Evolutionary conservation across 192 early-diverging fungal genomes (phyloP).

Genomic region (Coemansia guatemalensis): DNA sequence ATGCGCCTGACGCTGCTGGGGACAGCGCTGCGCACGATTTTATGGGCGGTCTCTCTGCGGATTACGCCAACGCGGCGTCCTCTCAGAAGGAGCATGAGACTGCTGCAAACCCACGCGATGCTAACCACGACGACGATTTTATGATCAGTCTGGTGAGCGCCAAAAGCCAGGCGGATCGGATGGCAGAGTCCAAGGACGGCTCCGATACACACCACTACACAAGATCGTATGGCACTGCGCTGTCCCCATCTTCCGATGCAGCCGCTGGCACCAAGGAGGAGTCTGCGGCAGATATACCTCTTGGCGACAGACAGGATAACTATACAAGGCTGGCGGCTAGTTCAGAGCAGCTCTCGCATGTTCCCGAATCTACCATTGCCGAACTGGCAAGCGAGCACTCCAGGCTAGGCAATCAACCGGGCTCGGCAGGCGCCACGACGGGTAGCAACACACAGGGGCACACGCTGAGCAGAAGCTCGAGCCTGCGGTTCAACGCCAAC

Average conservation of each 20-base stretch:
- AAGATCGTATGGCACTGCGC: neutral
- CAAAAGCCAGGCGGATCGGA: neutral
- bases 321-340: too few relatives aligned
- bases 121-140: neutral
- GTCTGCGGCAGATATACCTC: too few relatives aligned
- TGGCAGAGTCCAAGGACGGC: neutral
- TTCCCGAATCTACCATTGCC: neutral
- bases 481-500: constrained; percentile 23
- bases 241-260: neutral
- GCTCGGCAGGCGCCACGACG: neutral
- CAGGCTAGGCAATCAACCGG: neutral
- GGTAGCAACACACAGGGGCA: constrained; percentile 1
- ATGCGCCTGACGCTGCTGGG: too few relatives aligned
- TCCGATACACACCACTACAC: neutral
- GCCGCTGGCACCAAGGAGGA: too few relatives aligned
- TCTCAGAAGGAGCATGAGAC: neutral
- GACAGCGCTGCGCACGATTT: too few relatives aligned
- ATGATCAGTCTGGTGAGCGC: constrained; percentile 6
- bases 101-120: neutral
- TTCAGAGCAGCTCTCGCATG: too few relatives aligned
- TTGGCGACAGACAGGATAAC: too few relatives aligned
- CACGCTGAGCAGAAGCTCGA: constrained; percentile 37
- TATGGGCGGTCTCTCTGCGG: neutral
- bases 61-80: neutral
- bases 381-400: constrained; percentile 14